A percentile compares a stretch with the other conserved stretches of the same genome.
phyloP scores from a whole-genome alignment of 345 rosid genomes.

The Theobroma cacao region DNA sequence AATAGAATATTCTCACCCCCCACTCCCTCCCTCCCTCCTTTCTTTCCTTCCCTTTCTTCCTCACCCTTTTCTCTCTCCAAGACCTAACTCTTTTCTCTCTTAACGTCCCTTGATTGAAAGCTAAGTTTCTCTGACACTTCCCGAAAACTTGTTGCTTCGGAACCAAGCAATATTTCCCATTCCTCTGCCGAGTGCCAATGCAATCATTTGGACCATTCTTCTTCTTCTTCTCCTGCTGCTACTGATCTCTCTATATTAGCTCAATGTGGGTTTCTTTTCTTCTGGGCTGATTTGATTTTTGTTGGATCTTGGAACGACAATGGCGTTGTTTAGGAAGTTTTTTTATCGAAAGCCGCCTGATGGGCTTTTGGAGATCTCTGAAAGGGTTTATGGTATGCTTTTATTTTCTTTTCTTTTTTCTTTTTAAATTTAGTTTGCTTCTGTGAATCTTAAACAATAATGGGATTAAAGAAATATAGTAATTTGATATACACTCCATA shows the following conservation, averaged over 20 bases:
- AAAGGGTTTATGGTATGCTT: constrained; percentile 72
- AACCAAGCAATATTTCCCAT: constrained; percentile 48
- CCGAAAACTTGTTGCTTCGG: constrained; percentile 47
- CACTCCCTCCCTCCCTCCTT: constrained; percentile 4
- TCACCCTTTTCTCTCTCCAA: not conserved
- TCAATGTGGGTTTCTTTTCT: constrained; percentile 29
- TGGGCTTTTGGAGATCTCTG: constrained; percentile 79
- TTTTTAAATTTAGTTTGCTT: not conserved
- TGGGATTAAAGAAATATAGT: not conserved
- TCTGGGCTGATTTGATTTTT: constrained; percentile 12
- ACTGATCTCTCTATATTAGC: constrained; percentile 17
- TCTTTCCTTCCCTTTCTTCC: constrained; percentile 4
- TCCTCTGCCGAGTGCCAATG: constrained; percentile 15
- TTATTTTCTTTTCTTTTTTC: constrained; percentile 1
- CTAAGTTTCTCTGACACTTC: constrained; percentile 39
- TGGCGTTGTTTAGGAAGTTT: constrained; percentile 77
- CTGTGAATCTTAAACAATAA: not conserved
- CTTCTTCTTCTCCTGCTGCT: constrained; percentile 11
- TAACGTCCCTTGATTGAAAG: constrained; percentile 68
- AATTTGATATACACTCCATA: not conserved
- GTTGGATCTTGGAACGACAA: constrained; percentile 23
- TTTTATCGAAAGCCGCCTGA: constrained; percentile 72
- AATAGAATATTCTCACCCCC: constrained; percentile 13
- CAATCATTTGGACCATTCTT: constrained; percentile 14
- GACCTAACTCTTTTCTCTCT: constrained; percentile 18